phyloP scores from a whole-genome alignment of 176 grass and related monocot genomes.

The Calamus simplicifolius region DNA sequence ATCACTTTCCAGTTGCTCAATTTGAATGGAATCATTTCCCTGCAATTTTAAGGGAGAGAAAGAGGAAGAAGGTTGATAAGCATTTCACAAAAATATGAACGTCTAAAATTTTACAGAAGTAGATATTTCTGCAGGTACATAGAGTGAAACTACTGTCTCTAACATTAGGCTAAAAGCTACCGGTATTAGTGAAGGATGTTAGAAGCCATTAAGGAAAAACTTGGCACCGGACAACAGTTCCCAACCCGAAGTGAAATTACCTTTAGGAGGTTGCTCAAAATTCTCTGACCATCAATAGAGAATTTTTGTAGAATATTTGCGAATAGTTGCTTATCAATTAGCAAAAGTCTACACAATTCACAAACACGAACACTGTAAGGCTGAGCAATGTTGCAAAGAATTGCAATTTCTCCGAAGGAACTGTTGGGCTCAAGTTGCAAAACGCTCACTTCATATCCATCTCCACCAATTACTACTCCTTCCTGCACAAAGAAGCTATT shows the following conservation, averaged over 20 bases:
- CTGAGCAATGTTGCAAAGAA: slow-evolving; percentile 86
- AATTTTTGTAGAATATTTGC: slow-evolving; percentile 83
- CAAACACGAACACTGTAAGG: slow-evolving; percentile 74
- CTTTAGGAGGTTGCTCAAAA: slow-evolving; percentile 80
- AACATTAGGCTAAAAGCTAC: too few species aligned
- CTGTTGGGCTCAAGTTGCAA: slow-evolving; percentile 45
- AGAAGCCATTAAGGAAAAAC: too few species aligned
- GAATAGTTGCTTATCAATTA: slow-evolving; percentile 79
- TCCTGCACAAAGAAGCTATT: slow-evolving; percentile 34
- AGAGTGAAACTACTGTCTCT: too few species aligned
- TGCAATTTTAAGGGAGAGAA: slow-evolving; percentile 1
- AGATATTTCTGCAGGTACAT: too few species aligned
- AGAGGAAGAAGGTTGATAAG: too few species aligned
- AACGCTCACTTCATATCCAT: slow-evolving; percentile 68
- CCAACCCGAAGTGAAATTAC: slow-evolving; percentile 16
- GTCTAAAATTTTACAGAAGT: too few species aligned
- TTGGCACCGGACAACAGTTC: too few species aligned
- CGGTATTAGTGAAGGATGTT: too few species aligned
- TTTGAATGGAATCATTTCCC: slow-evolving; percentile 49
- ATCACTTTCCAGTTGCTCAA: slow-evolving; percentile 78
- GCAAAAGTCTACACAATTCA: slow-evolving; percentile 68
- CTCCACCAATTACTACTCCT: slow-evolving; percentile 61
- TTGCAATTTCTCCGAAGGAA: slow-evolving; percentile 80
- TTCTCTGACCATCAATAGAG: slow-evolving; percentile 71
- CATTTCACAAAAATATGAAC: too few species aligned